Conservation (phyloP, 768 basidiomycete species). For the Coprinellus micaceus region DNA sequence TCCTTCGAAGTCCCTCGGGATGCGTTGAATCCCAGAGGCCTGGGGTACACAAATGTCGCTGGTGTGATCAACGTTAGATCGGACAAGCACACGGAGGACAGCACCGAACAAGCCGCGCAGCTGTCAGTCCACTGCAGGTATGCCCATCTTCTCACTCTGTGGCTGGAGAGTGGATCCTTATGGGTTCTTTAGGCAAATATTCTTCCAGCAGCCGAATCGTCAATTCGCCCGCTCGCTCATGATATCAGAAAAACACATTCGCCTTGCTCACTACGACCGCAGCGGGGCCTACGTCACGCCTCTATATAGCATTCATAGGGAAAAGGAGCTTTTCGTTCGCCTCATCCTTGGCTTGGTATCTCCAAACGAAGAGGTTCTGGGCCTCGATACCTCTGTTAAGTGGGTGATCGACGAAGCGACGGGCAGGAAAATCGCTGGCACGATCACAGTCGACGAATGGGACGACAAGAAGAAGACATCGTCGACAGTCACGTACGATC, state of each 20-base stretch:
- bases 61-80: too few relatives aligned
- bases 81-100: too few relatives aligned
- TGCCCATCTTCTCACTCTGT: not conserved
- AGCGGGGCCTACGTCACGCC: not conserved
- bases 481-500: not conserved
- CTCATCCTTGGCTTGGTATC: not conserved
- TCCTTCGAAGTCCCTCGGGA: too few relatives aligned
- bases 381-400: constrained; percentile 1
- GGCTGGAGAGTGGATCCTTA: not conserved
- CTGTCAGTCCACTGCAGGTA: not conserved
- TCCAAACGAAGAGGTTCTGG: not conserved
- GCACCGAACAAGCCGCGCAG: too few relatives aligned
- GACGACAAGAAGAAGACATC: not conserved
- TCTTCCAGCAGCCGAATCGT: constrained; percentile 1
- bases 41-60: too few relatives aligned
- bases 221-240: constrained; percentile 1
- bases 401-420: not conserved
- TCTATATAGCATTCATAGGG: not conserved
- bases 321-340: not conserved
- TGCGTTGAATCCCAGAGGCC: too few relatives aligned
- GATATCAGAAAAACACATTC: not conserved
- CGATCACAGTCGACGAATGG: not conserved
- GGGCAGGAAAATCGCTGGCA: not conserved
- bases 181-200: not conserved
- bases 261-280: constrained; percentile 2